Base-by-base conservation (phyloP, 805 yeast genomes). In the Lachancea fermentati region DNA sequence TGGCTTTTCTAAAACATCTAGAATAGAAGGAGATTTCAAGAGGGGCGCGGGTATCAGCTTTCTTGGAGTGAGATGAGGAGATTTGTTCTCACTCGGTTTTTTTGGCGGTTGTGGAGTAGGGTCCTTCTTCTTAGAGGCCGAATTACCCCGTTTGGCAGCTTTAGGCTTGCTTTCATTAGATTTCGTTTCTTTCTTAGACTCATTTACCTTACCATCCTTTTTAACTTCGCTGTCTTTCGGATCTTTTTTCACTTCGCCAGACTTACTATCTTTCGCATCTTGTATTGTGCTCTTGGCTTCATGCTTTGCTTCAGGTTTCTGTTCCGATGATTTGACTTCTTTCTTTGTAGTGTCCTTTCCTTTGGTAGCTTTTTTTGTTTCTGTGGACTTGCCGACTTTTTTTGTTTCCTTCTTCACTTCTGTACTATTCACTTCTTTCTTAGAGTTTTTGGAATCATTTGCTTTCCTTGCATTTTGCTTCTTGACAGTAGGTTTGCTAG, bases 41-140 rank as follows among this genome's bases (percentile, higher is more conserved):
- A 47, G 36, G 9, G 60, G 51, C 12, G 60, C 52, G 9, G 51
- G 45, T 4, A 47, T 44, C 13, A 56, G 32, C 30, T 49, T 52
- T 29, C 41, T 48, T 5, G 56, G 53, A 11, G 58, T 49, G 14
- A 9, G 7, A 11, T 16, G 36, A 32, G 53, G 45, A 8, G 43
- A 24, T 12, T 40, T 39, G 25, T 46, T 42, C 13, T 48, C 41
- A 9, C 43, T 12, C 6, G 22, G 26, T 19, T 25, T 34, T 12
- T 35, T 40, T n/a, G 28, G 16, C 4, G 39, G 39, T 19, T 40
- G 39, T 7, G 43, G 43, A 12, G 43, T 40, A 12, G 32, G 14
- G 5, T 40, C 43, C 19, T 40, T 40, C 32, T 40, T 40, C 24
- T 40, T 40, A 12, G 39, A 30, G 8, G 15, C 28, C 7, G 31